Conservation (phyloP, 495 filamentous ascomycete species). For the Podospora appendiculata region DNA sequence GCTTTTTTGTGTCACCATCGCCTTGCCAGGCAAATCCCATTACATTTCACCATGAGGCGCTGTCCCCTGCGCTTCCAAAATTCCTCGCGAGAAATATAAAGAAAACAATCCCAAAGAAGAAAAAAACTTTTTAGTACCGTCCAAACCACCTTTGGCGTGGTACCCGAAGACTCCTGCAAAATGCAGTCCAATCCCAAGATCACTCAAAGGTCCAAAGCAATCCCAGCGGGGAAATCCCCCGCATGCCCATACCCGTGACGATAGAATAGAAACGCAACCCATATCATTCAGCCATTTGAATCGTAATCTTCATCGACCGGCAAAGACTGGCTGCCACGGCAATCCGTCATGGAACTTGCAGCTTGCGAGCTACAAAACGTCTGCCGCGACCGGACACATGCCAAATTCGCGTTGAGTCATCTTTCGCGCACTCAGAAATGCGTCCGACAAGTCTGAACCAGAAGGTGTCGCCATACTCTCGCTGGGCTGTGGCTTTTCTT, state of each 20-base stretch:
- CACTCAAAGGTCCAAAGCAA: conserved; percentile 3
- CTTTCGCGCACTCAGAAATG: too few species aligned
- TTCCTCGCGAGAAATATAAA: not conserved
- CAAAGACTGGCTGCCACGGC: not conserved
- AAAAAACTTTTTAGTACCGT: conserved; percentile 8
- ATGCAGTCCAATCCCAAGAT: not conserved
- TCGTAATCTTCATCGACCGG: conserved; percentile 13
- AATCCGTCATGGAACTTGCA: not conserved
- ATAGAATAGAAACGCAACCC: conserved; percentile 14
- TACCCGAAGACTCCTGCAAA: not conserved
- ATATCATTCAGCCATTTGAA: conserved; percentile 13
- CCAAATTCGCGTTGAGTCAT: conserved; percentile 4
- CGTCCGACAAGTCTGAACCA: conserved; percentile 18
- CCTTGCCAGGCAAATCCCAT: too few species aligned
- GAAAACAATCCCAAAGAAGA: conserved; percentile 1
- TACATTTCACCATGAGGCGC: not conserved
- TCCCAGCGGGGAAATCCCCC: conserved; percentile 11
- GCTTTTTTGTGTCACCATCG: not conserved
- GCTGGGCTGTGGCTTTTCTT: conserved; percentile 38
- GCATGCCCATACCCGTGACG: conserved; percentile 11
- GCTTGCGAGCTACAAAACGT: not conserved
- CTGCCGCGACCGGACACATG: conserved; percentile 1
- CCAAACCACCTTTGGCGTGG: not conserved
- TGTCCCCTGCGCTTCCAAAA: not conserved
- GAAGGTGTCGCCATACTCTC: conserved; percentile 40